phyloP scores from a whole-genome alignment of 192 early-diverging fungal genomes.

The Linnemannia exigua region DNA sequence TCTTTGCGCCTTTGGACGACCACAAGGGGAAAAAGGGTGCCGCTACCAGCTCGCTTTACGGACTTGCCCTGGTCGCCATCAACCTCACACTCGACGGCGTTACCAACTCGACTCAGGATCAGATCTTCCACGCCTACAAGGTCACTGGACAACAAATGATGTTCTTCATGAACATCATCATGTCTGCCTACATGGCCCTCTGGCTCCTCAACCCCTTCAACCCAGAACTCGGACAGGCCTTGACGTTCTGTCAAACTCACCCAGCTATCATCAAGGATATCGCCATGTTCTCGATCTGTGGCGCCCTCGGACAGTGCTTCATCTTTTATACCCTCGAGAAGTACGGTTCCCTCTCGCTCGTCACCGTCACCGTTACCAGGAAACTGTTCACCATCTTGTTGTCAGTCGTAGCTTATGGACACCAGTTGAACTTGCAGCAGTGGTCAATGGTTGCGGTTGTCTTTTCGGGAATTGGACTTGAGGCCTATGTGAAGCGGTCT shows the following conservation, averaged over 20 bases:
- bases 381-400: slow-evolving; percentile 97
- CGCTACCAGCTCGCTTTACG: slow-evolving; percentile 78
- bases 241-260: slow-evolving; percentile 81
- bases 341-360: slow-evolving; percentile 91
- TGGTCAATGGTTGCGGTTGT: slow-evolving; percentile 91
- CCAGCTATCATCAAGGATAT: slow-evolving; percentile 89
- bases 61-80: slow-evolving; percentile 83
- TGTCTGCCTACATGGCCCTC: slow-evolving; percentile 75
- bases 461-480: slow-evolving; percentile 87
- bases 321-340: slow-evolving; percentile 94
- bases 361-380: slow-evolving; percentile 96
- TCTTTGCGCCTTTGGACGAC: slow-evolving; percentile 74
- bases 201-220: slow-evolving; percentile 90
- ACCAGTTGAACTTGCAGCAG: slow-evolving; percentile 82
- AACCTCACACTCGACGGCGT: slow-evolving; percentile 95
- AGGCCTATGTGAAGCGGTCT: slow-evolving; percentile 78
- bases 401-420: slow-evolving; percentile 91
- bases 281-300: slow-evolving; percentile 90
- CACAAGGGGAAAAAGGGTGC: slow-evolving; percentile 59
- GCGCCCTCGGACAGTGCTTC: slow-evolving; percentile 98
- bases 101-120: slow-evolving; percentile 97
- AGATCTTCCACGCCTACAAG: slow-evolving; percentile 87
- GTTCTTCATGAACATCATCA: slow-evolving; percentile 94
- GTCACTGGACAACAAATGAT: slow-evolving; percentile 96
- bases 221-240: slow-evolving; percentile 79